A percentile compares a stretch with the other conserved stretches of the same genome.
Evolutionary conservation across 2,329 filamentous ascomycete genomes (phyloP).

Genomic region (Aspergillus pseudotamarii): DNA sequence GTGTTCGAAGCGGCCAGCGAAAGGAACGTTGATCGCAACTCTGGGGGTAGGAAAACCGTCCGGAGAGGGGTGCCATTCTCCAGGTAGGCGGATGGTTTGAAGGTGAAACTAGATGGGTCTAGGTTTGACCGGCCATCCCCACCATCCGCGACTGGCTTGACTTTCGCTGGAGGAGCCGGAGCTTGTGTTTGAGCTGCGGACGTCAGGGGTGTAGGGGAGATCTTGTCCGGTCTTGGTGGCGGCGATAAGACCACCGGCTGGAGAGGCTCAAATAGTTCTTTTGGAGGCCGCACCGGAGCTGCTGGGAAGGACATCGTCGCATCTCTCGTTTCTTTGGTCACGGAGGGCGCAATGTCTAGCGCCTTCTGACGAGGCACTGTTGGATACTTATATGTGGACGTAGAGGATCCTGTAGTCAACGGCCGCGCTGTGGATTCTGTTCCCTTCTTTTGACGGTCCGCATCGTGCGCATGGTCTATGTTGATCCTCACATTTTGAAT

Average conservation of each 20-base stretch:
- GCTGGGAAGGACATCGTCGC: slow-evolving; percentile 22
- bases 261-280: slow-evolving; percentile 27
- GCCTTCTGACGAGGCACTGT: slow-evolving; percentile 42
- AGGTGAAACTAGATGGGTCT: slow-evolving; percentile 66
- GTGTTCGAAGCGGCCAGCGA: slow-evolving; percentile 77
- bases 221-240: slow-evolving; percentile 32
- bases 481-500: slow-evolving; percentile 55
- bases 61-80: slow-evolving; percentile 87
- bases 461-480: slow-evolving; percentile 31
- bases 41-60: slow-evolving; percentile 80
- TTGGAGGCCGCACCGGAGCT: slow-evolving; percentile 45
- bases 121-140: slow-evolving; percentile 29
- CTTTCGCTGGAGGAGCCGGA: slow-evolving; percentile 32
- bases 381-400: slow-evolving; percentile 47
- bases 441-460: slow-evolving; percentile 9
- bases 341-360: slow-evolving; percentile 26
- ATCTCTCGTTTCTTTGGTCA: slow-evolving; percentile 21
- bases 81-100: slow-evolving; percentile 81
- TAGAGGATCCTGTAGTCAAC: slow-evolving; percentile 22
- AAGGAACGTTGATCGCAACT: slow-evolving; percentile 75
- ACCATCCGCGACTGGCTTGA: slow-evolving; percentile 16
- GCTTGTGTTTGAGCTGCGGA: slow-evolving; percentile 10
- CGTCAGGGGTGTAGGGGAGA: slow-evolving; percentile 18
- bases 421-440: slow-evolving; percentile 17
- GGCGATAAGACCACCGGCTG: slow-evolving; percentile 21